phyloP scores from a whole-genome alignment of 306 rosid species.

The Lathyrus tuberosus region DNA sequence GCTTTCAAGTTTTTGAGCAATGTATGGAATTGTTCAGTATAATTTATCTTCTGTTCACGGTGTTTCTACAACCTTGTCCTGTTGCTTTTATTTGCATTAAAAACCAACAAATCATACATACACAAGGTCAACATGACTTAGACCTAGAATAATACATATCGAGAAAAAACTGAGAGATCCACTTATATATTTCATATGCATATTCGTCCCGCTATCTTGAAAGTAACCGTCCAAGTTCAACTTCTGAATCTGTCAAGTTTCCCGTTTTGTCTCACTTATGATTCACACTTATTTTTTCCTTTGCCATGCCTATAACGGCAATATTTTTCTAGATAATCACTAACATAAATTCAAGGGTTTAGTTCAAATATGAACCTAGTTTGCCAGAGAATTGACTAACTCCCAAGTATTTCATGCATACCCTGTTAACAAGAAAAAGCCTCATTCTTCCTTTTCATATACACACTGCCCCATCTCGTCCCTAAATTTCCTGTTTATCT shows the following conservation, averaged over 20 bases:
- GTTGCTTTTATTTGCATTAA: constrained; percentile 29
- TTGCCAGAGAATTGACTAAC: constrained; percentile 9
- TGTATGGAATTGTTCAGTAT: constrained; percentile 52
- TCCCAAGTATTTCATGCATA: constrained; percentile 15
- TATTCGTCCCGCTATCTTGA: constrained; percentile 11
- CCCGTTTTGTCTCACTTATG: constrained; percentile 23
- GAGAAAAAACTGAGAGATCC: constrained; percentile 16
- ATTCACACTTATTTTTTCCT: constrained; percentile 6
- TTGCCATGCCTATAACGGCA: background rate
- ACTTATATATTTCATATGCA: constrained; percentile 30
- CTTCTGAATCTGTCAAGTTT: constrained; percentile 29
- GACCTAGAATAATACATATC: constrained; percentile 32
- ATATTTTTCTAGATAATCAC: constrained; percentile 17
- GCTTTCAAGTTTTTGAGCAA: constrained; percentile 94
- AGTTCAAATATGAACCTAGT: constrained; percentile 7
- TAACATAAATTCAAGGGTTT: background rate
- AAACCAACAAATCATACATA: constrained; percentile 19
- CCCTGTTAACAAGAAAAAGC: constrained; percentile 14
- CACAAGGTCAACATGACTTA: constrained; percentile 31
- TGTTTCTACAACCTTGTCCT: constrained; percentile 33
- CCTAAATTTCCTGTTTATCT: constrained; percentile 1
- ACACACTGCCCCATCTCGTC: background rate
- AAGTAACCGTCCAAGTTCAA: constrained; percentile 8
- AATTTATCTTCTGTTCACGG: constrained; percentile 35
- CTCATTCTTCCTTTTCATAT: background rate